Evolutionary conservation across 768 basidiomycete genomes (phyloP), one percentile per base, ranked within the genome.

Genomic region (Tylopilus vinaceipallidus): DNA sequence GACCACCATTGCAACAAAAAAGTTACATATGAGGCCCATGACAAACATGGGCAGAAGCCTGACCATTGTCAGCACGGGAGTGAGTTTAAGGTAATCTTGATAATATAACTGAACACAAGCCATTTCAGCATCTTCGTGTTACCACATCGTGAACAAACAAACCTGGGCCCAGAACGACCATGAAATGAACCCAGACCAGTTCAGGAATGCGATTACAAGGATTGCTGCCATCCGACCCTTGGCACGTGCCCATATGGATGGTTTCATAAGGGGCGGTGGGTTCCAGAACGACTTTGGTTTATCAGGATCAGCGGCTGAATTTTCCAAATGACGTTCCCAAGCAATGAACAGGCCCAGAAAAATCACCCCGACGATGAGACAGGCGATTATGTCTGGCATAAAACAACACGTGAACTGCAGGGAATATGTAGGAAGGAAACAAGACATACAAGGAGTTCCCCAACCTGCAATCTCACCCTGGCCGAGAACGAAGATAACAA

Each of bases 401-500:
- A 38, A 44, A 47, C 29, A 55, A 33, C 4, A 35, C 45, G 46
- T 37, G 33, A 53, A 64, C n/a, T 35, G 67, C 66, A 65, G 22
- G 60, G 57, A 19, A 17, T 33, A 29, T 30, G 39, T 6, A 33
- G 33, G 42, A 13, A 37, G 22, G 19, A 34, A 16, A 22, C 24
- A 23, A 16, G 0, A 54, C 79, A 49, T 54, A 83, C 81, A 81
- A 5, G 71, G 56, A 4, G 84, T 84, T 10, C 63, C 68, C 87
- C 87, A 91, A 9, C 80, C 77, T 4, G 81, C 84, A 16, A 74
- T 68, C n/a, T 75, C 75, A 6, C 82, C 88, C 54, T 88, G 80
- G 41, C 83, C 81, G 4, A 94, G 76, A 0, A 84, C 82, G 57
- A 91, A 92, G 8, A 85, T 75, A 53, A 93, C 73, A 0, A 92